A percentile compares a stretch with the other conserved stretches of the same genome.
phyloP scores from a whole-genome alignment of 2,329 filamentous ascomycete genomes.

The Fusarium sp. region DNA sequence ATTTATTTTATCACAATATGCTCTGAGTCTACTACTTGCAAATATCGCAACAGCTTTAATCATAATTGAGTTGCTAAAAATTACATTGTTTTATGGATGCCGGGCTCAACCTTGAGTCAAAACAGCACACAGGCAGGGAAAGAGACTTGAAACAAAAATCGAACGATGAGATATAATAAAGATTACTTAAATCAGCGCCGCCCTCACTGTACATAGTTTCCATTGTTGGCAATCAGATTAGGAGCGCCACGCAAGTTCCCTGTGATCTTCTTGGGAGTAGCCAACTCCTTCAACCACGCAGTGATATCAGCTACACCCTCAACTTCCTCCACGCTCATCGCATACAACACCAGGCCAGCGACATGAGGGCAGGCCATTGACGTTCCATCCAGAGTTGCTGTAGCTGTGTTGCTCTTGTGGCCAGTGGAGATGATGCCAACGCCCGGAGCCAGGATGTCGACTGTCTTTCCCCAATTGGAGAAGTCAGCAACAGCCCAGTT shows the following conservation, averaged over 20 bases:
- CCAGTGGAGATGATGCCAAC: conserved; percentile 55
- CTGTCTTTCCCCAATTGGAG: conserved; percentile 60
- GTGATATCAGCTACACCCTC: conserved; percentile 17
- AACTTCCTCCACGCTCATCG: conserved; percentile 12
- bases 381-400: conserved; percentile 58
- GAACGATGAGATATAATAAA: too few relatives aligned
- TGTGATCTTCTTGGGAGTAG: conserved; percentile 6
- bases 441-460: conserved; percentile 63
- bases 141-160: too few relatives aligned
- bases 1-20: background rate
- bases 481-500: conserved; percentile 53
- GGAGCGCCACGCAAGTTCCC: conserved; percentile 5
- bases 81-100: too few relatives aligned
- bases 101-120: too few relatives aligned
- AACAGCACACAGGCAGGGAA: too few relatives aligned
- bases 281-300: background rate
- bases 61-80: too few relatives aligned
- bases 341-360: conserved; percentile 64
- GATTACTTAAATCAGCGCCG: too few relatives aligned
- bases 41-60: background rate
- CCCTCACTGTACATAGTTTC: conserved; percentile 1
- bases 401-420: conserved; percentile 51
- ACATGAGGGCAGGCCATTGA: conserved; percentile 67
- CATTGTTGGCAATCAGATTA: conserved; percentile 25
- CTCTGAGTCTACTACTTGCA: background rate